Base-by-base conservation (phyloP, 2,329 filamentous ascomycete species). In the Botrytis deweyae region DNA sequence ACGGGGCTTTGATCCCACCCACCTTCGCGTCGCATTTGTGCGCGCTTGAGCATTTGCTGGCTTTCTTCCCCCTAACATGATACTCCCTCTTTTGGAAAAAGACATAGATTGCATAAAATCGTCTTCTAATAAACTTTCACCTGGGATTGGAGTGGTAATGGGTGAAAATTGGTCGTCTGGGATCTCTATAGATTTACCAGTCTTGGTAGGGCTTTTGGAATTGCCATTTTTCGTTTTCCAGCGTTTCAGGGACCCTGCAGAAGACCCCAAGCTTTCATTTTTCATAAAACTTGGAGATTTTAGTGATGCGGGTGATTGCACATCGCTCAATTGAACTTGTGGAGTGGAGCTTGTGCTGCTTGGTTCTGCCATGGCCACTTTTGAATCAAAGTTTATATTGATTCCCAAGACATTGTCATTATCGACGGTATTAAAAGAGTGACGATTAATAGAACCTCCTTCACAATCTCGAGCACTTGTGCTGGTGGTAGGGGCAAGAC, bases 31-130 rank as follows among this genome's bases (percentile, higher is more conserved):
- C 36, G 62, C 76, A 75, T 77, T 74, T 64, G 52, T 61, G 14
- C 79, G 74, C 58, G 73, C 75, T 59, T 80, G 79, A 2, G 72
- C 74, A 75, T 78, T 77, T 3, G 78, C 75, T 40, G 75, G 79
- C 68, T 80, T 81, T 79, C 86, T 86, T 71, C 85, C 86, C 75
- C 86, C 85, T 79, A 90, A 85, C 85, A 91, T 88, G 78, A 91
- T 84, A 81, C 89, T 91, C 76, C 89, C 89, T 77, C 89, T 85
- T 76, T 89, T 89, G 73, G 89, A 90, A 79, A 91, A 91, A 76
- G 85, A 85, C 76, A 91, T 81, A 73, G 84, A 84, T 76, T 83
- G 85, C 79, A 91, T 81, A 79, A 88, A 87, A 78, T 86, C 87
- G 83, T 89, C 87, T 75, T 89, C 88, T 76, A 90, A 82, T 72